Base-by-base conservation (phyloP, 768 basidiomycete species). In the Nevesoporus exiguus region DNA sequence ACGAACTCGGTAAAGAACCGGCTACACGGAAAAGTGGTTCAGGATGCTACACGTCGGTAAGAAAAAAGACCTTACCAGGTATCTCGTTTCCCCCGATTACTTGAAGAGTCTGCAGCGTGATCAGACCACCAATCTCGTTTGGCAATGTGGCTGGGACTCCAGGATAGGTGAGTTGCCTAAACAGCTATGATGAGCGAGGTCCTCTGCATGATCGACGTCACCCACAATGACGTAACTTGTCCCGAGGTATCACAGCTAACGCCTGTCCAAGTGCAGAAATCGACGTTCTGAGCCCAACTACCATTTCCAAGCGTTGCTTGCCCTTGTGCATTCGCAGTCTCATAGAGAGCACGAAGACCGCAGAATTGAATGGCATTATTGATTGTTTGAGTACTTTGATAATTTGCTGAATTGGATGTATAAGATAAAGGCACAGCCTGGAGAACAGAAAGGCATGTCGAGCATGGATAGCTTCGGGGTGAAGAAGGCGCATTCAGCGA, bases 191-290 rank as follows among this genome's bases (percentile, higher is more conserved):
- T 55, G 29, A 55, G 44, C 11, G 19, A 50, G 5, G 41, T 21
- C 9, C 14, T 31, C 13, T 7, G 36, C 22, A 43, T 34, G 1
- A 5, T 30, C 36, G 19, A 15, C 9, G 36, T 7, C 27, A 72
- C 78, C 59, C 39, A 80, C 79, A 81, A 53, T 8, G 72, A 72
- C 15, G 69, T 63, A 3, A 80, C 72, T 27, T 65, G 59, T 4
- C 78, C 78, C 22, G 68, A 65, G 5, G 67, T 61, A 59, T 76
- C 72, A 56, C 80, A 81, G 27, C 57, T 61, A 4, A 81, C 74
- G 3, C 80, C 80, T 7, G 57, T 66, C 80, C 80, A 81, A 1
- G 71, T 64, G 57, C 79, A 80, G 56, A 77, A 77, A 46, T 71
- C 67, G 36, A 73, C 59, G 47, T 79, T 74, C 56, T 75, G 73